Base-by-base conservation (phyloP, 192 early-diverging fungal species). In the Backusella psychrophila region DNA sequence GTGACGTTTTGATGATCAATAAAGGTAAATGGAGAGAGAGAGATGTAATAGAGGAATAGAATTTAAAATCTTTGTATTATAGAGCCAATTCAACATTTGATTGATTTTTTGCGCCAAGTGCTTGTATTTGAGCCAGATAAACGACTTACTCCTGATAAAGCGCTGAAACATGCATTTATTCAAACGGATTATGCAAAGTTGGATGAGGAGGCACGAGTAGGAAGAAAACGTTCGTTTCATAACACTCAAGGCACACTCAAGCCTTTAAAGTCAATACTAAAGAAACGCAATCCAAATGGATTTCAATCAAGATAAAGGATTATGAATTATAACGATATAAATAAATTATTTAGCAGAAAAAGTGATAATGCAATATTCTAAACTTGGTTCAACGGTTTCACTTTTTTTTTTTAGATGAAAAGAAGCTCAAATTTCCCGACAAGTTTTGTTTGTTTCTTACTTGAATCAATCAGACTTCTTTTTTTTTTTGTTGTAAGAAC, bases 71-170 rank as follows among this genome's bases (percentile, higher is more conserved):
- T 33, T 59, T 59, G 6, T 23, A 9, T 59, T 33, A 59, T 11
- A 59, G 53, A 59, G 21, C 23, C 53, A 9, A 59, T 23, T 59
- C 35, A 41, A 42, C 12, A 17, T 19, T 23, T 70, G 11, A n/a
- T 42, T 29, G 94, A 96, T 82, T 96, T 96, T 85, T 73, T 95
- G 34, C 77, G 82, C 8, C 91, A 92, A 4, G 74, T 95, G 35
- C 78, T 96, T 39, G 83, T 86, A 23, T 71, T 95, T 36, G 92
- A 96, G 73, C 94, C 95, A 1, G 78, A 87, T 71, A 88, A 88
- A 75, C 88, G 95, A 44, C 93, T 92, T 89, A 89, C 92, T 34
- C 93, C 95, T 8, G 85, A 90, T 44, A 90, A 95, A 75, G 95
- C 95, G 0, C 78, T 86, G 0, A 78, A 89, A 77, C 95, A 96